phyloP scores from a whole-genome alignment of 768 basidiomycete genomes.

The Agrocybe chaxingu region DNA sequence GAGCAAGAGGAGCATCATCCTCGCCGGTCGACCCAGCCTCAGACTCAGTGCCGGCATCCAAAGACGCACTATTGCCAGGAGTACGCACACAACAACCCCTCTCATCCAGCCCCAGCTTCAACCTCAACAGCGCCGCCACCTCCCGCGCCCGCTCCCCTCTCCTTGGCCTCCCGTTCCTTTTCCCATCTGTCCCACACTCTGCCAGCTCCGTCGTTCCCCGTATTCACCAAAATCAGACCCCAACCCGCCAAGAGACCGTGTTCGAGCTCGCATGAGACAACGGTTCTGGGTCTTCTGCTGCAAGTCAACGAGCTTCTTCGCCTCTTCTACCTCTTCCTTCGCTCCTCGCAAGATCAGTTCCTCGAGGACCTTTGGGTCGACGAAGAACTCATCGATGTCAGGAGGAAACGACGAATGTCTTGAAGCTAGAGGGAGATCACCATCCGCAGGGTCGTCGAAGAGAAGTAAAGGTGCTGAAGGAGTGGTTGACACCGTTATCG shows the following conservation, averaged over 20 bases:
- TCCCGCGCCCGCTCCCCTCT: slow-evolving; percentile 55
- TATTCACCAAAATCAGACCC: slow-evolving; percentile 15
- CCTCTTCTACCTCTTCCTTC: slow-evolving; percentile 37
- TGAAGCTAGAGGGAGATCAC: slow-evolving; percentile 27
- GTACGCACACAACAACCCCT: background rate
- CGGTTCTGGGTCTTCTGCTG: slow-evolving; percentile 23
- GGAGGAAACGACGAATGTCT: slow-evolving; percentile 39
- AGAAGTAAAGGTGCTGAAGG: slow-evolving; percentile 25
- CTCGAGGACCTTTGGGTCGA: slow-evolving; percentile 25
- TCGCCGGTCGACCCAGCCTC: background rate
- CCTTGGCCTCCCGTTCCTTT: slow-evolving; percentile 42
- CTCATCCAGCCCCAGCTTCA: slow-evolving; percentile 50
- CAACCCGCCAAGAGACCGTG: slow-evolving; percentile 4
- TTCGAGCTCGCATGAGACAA: too few species aligned
- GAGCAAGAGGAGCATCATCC: background rate
- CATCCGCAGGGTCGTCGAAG: slow-evolving; percentile 34
- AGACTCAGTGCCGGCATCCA: too few species aligned
- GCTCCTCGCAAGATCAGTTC: slow-evolving; percentile 17
- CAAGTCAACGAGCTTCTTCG: slow-evolving; percentile 36
- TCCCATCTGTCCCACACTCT: slow-evolving; percentile 36
- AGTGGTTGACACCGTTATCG: slow-evolving; percentile 10
- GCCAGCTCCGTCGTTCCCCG: slow-evolving; percentile 12
- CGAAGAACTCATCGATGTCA: slow-evolving; percentile 26
- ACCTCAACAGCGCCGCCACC: slow-evolving; percentile 49
- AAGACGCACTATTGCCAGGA: too few species aligned